A percentile compares a stretch with the other conserved stretches of the same genome.
Conservation (phyloP, 768 basidiomycete species). For the Leccinum imitatum region DNA sequence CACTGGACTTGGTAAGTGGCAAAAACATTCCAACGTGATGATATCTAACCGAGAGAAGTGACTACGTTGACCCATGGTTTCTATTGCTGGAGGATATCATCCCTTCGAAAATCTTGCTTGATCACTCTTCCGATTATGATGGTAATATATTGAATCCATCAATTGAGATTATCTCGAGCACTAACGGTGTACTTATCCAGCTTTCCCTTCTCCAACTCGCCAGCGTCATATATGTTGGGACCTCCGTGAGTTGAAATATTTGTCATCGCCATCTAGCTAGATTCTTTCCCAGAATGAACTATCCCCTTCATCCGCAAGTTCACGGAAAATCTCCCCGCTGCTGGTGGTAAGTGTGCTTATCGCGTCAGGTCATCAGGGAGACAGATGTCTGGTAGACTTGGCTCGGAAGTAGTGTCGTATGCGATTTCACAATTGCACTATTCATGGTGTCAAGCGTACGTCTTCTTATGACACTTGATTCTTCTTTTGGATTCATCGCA, state of each 20-base stretch:
- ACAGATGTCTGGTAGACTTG: slow-evolving; percentile 14
- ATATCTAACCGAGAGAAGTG: background rate
- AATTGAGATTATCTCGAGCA: background rate
- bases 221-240: slow-evolving; percentile 13
- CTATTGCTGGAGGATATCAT: slow-evolving; percentile 24
- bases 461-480: background rate
- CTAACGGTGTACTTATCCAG: slow-evolving; percentile 4
- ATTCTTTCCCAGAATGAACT: background rate
- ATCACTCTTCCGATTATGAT: slow-evolving; percentile 13
- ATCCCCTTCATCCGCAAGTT: background rate
- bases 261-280: background rate
- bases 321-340: background rate
- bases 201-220: slow-evolving; percentile 23
- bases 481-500: background rate
- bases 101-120: background rate
- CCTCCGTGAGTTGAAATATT: background rate
- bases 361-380: background rate
- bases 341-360: slow-evolving; percentile 10
- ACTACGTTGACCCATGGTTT: slow-evolving; percentile 15
- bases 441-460: slow-evolving; percentile 20
- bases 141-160: slow-evolving; percentile 4
- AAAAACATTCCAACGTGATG: background rate
- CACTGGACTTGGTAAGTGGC: slow-evolving; percentile 23
- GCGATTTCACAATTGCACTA: slow-evolving; percentile 20
- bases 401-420: slow-evolving; percentile 21